These are phyloP conservation scores for Talaromyces liani DNA, from an alignment of 495 filamentous ascomycete species.

Conservation along the genomic window DNA sequence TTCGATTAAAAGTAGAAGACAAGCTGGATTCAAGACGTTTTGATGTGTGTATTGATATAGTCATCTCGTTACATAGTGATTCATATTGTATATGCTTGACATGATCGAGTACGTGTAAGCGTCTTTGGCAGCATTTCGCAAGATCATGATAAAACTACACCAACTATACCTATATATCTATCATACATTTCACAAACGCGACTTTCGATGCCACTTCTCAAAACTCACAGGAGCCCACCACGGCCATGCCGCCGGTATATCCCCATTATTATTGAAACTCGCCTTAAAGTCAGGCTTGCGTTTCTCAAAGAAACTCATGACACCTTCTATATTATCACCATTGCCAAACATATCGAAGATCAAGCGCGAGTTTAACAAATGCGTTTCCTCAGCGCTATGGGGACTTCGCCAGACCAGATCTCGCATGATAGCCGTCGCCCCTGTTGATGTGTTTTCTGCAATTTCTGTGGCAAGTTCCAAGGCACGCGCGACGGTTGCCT, in stretches of 20 bases:
- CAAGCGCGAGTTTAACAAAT: conserved; percentile 49
- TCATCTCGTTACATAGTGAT: background rate
- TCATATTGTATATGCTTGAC: background rate
- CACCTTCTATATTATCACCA: conserved; percentile 42
- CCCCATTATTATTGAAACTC: conserved; percentile 16
- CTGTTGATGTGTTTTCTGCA: conserved; percentile 42
- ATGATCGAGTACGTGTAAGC: no score
- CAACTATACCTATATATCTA: no score
- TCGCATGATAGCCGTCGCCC: conserved; percentile 44
- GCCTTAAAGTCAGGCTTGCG: conserved; percentile 45
- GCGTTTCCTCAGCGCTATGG: conserved; percentile 42
- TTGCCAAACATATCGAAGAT: conserved; percentile 44
- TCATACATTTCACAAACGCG: background rate
- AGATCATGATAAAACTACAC: no score
- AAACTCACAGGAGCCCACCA: conserved; percentile 16
- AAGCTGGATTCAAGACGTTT: background rate
- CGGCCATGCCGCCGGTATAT: conserved; percentile 19
- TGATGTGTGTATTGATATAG: background rate
- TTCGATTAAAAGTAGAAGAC: background rate
- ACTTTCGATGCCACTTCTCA: background rate
- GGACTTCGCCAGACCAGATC: conserved; percentile 49
- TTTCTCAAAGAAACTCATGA: conserved; percentile 38
- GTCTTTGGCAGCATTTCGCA: no score
- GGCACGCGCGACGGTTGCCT: conserved; percentile 41
- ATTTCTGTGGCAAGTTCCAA: conserved; percentile 45